Evolutionary conservation across 805 yeast species (phyloP), one percentile per base, ranked within the genome.

Genomic region (Metschnikowia shivogae): DNA sequence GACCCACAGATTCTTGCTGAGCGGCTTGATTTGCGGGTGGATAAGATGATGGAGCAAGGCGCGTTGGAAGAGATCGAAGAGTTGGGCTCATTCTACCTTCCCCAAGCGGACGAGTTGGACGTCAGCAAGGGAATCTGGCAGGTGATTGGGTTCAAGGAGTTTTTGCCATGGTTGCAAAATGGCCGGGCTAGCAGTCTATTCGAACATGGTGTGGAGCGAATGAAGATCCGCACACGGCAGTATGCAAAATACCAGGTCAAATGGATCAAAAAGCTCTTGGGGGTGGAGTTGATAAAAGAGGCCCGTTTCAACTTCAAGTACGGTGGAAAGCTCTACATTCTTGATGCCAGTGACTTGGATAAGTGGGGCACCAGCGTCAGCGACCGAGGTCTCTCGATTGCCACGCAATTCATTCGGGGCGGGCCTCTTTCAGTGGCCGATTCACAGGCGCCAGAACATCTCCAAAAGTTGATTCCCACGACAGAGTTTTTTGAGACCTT

Each of bases 121-220:
- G 65, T 79, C 45, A 84, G 85, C 43, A 70, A 76, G 46, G 98
- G 98, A 2, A 76, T 92, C 0, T 89, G 89, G 89, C 98, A 93
- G 65, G 96, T 87, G 1, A 87, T 92, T 57, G 98, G 98, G 1
- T 93, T 87, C 64, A 87, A 88, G 60, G 96, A 89, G 58, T 89
- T 89, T 58, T 58, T 87, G 31, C 92, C 95, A 1, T 88, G 86
- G 85, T 54, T 80, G 20, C 60, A 61, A 44, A 11, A 36, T 34
- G 44, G 45, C 36, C 36, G 57, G 51, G 34, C 33, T 22, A 36
- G 36, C 8, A 48, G 49, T 13, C 54, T 36, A 12, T 74, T 76
- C 42, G 59, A 59, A 4, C 68, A 65, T 3, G 80, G 92, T 8
- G 67, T 83, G 3, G 84, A 79, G 10, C 72, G 79, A 29, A 93